A percentile compares a stretch with the other conserved stretches of the same genome.
phyloP scores from a whole-genome alignment of 1,284 basidiomycete genomes.

The Boletellus deceptivus region DNA sequence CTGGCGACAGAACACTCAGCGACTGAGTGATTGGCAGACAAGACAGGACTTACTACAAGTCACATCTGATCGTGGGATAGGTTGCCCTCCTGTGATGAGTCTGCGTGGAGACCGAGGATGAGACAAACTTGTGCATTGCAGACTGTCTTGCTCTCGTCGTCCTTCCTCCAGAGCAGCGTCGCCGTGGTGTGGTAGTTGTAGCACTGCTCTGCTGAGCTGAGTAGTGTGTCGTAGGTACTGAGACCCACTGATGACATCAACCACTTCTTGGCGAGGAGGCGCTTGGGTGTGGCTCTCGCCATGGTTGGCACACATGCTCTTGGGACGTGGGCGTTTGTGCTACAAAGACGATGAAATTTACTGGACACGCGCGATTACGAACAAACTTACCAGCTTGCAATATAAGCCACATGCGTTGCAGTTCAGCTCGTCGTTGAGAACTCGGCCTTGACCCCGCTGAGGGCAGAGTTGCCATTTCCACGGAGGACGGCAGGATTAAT shows the following conservation, averaged over 20 bases:
- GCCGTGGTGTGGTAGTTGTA: conserved; percentile 89
- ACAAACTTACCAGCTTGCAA: conserved; percentile 63
- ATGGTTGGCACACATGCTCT: conserved; percentile 75
- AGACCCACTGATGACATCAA: conserved; percentile 53
- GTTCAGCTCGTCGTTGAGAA: conserved; percentile 80
- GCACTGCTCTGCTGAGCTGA: conserved; percentile 45
- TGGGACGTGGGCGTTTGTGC: conserved; percentile 81
- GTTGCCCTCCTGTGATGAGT: conserved; percentile 16
- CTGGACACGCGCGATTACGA: background rate
- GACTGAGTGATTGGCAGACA: conserved; percentile 6
- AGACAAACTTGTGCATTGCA: conserved; percentile 75
- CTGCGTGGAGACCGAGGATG: background rate
- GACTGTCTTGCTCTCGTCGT: conserved; percentile 88
- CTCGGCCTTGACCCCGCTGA: conserved; percentile 79
- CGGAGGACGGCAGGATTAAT: conserved; percentile 41
- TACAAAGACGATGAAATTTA: conserved; percentile 24
- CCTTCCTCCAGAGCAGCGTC: conserved; percentile 88
- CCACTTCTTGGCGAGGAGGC: conserved; percentile 50
- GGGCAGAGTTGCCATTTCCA: conserved; percentile 40
- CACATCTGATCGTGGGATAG: conserved; percentile 36
- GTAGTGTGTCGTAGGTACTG: conserved; percentile 22
- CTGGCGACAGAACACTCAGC: conserved; percentile 31
- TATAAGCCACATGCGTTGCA: conserved; percentile 82
- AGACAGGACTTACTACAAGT: conserved; percentile 52
- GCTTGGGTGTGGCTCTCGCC: conserved; percentile 60